These are phyloP conservation scores for Suaeda aralocaspica DNA, from an alignment of 148 eudicot genomes.

Conservation along the genomic window DNA sequence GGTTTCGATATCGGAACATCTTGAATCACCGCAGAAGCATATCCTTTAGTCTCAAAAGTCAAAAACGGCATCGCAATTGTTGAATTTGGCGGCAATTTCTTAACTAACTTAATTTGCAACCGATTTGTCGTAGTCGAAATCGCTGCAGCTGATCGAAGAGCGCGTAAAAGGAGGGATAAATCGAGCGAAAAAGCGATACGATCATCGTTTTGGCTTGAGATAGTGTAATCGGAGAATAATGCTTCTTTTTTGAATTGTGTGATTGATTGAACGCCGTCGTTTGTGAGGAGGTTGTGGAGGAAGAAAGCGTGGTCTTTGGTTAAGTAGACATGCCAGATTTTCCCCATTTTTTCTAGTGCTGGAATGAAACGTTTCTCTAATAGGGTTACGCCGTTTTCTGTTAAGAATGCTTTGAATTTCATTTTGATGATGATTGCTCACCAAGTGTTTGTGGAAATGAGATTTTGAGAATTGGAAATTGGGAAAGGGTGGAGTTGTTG, in stretches of 20 bases:
- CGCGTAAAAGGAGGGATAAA: constrained; percentile 79
- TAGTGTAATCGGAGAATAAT: constrained; percentile 69
- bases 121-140: constrained; percentile 44
- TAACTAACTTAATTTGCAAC: constrained; percentile 80
- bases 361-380: constrained; percentile 78
- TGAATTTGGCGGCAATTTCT: constrained; percentile 73
- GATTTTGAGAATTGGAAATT: no score
- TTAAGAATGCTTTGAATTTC: constrained; percentile 92
- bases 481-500: no score
- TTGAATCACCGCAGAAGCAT: constrained; percentile 79
- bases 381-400: constrained; percentile 67
- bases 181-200: constrained; percentile 77
- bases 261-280: constrained; percentile 72
- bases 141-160: constrained; percentile 64
- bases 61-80: constrained; percentile 66
- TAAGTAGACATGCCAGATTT: constrained; percentile 64
- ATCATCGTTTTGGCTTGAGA: constrained; percentile 76
- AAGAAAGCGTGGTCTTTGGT: constrained; percentile 67
- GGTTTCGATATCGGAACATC: constrained; percentile 96
- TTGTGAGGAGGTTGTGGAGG: constrained; percentile 74
- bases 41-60: constrained; percentile 76
- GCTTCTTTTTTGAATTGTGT: constrained; percentile 66
- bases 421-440: constrained; percentile 29
- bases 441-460: constrained; percentile 24
- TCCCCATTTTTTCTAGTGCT: constrained; percentile 79